Base-by-base conservation (phyloP, 208 protist species). In the Crithidia fasciculata region DNA sequence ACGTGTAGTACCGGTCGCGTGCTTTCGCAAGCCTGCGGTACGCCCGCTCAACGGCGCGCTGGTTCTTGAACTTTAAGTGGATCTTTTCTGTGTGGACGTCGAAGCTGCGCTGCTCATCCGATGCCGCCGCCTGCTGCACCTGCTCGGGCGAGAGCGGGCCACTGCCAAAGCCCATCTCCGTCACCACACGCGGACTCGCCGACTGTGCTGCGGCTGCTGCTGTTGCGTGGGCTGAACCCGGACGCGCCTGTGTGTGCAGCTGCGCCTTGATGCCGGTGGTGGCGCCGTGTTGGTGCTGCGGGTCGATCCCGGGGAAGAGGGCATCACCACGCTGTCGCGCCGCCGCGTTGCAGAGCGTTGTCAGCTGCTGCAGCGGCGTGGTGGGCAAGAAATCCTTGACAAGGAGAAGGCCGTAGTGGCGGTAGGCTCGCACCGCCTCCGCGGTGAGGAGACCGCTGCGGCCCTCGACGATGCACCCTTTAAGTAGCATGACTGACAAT, bases 241-340 rank as follows among this genome's bases (percentile, higher is more conserved):
- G 69, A 15, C 36, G 18, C 8, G 67, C 5, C 18, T 50, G 68
- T 3, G 76, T 73, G 12, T 62, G 54, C 75, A 85, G 64, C 10
- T 70, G 58, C 3, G 76, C 81, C 41, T 80, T 56, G 36, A 90
- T 76, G 0, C 76, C 56, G 0, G 81, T 40, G 19, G 67, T 81
- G 12, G 81, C 80, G 49, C 74, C 77, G 62, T 82, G 64, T n/a
- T 67, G 74, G 36, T 80, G 74, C 18, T 89, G 75, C 6, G 82
- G 74, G 70, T 95, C 90, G 36, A 91, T 74, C 19, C 73, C 90
- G 7, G 90, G 90, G 57, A 93, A 92, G 19, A 90, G 60, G 52
- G 80, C 60, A 0, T 64, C 43, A 43, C 90, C 90, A 16, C 90
- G 76, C 6, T 61, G 28, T 15, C 62, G 45, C 5, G 70, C 88